Evolutionary conservation across 805 yeast species (phyloP), one percentile per base, ranked within the genome.

Genomic region (Candida pini): DNA sequence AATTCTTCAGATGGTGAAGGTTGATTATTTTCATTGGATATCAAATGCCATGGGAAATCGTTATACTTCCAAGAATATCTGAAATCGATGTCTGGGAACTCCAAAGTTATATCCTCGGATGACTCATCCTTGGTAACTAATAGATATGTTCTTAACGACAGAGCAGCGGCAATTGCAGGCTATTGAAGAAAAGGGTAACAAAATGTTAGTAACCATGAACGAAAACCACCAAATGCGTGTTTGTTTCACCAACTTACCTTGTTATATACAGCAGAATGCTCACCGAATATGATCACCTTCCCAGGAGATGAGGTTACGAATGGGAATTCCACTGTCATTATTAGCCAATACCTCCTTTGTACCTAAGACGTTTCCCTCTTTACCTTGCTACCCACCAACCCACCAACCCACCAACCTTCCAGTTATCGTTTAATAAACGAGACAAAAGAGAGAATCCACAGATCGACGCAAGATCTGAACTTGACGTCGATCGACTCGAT

Each of bases 161-260:
- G 72, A 4, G 96, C 92, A 0, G 97, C 97, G 2, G 98, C 97
- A 34, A 92, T 84, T 9, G 97, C 97, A 2, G 96, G 96, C 64
- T 79, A 22, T 31, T n/a, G 13, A 16, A 9, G 27, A 29, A 13
- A 4, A 13, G 5, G 24, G 27, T 22, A 15, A 19, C 18, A 13
- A 25, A 19, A 18, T 25, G 10, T 27, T 27, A n/a, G n/a, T n/a
- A n/a, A n/a, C n/a, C n/a, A n/a, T n/a, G n/a, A n/a, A n/a, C n/a
- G n/a, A n/a, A n/a, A n/a, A n/a, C n/a, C n/a, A n/a, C n/a, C n/a
- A n/a, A n/a, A n/a, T n/a, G n/a, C n/a, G n/a, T n/a, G n/a, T n/a
- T n/a, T n/a, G n/a, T n/a, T n/a, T n/a, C n/a, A n/a, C n/a, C n/a
- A n/a, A 58, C 68, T 27, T 49, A 68, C 73, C 53, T 78, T 84